Conservation (phyloP, 495 filamentous ascomycete genomes). For the Friedmanniomyces endolithicus region DNA sequence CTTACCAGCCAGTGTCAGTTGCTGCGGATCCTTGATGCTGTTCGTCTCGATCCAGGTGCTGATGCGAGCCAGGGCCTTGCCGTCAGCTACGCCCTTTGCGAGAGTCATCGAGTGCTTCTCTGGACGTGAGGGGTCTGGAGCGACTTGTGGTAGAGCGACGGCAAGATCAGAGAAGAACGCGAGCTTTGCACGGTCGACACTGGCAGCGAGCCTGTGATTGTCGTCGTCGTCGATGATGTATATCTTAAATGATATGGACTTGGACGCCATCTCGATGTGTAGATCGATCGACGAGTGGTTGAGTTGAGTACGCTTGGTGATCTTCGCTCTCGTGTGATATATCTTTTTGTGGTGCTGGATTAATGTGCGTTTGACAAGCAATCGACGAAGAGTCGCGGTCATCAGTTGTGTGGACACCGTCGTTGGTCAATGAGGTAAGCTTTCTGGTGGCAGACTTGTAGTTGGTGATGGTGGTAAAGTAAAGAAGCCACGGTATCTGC, state of each 20-base stretch:
- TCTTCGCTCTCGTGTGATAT: no score
- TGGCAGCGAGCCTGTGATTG: not conserved
- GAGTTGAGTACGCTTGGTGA: no score
- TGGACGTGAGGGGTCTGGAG: not conserved
- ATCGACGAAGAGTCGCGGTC: no score
- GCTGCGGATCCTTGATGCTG: not conserved
- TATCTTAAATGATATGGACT: not conserved
- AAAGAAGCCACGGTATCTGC: not conserved
- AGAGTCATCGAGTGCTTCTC: not conserved
- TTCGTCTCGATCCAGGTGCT: conserved; percentile 2
- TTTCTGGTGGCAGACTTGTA: no score
- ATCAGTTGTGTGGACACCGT: no score
- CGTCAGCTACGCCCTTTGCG: not conserved
- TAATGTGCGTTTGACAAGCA: no score
- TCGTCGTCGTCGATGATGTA: not conserved
- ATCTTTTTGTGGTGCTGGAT: no score
- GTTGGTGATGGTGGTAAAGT: no score
- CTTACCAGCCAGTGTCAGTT: not conserved
- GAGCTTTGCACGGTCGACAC: conserved; percentile 1
- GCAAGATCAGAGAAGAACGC: conserved; percentile 2
- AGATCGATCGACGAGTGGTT: not conserved
- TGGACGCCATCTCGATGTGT: no score
- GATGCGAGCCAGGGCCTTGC: not conserved
- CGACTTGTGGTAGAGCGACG: not conserved
- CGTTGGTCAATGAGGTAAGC: no score